Base-by-base conservation (phyloP, 2,329 filamentous ascomycete genomes). In the Colletotrichum truncatum region DNA sequence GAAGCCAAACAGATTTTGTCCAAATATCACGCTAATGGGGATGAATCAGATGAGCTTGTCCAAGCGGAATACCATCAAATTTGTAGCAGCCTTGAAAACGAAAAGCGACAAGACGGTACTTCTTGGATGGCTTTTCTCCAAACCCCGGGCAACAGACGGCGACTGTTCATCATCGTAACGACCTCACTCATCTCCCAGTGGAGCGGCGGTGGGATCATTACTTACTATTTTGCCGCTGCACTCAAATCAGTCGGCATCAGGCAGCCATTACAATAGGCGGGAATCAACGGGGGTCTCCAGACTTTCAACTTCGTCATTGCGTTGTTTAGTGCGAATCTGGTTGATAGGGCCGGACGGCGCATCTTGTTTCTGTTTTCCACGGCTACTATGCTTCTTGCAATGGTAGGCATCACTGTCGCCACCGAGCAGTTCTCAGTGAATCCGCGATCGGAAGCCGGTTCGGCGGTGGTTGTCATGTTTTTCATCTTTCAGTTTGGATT, bases 161-260 rank as follows among this genome's bases (percentile, higher is more conserved):
- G 30, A 6, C 18, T 52, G n/a, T 32, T 52, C 21, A 34, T 52
- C 28, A 21, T 52, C 8, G 12, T 52, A 14, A 18, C 18, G 7
- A 52, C 30, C 25, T 52, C 32, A 18, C 16, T 38, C 12, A 34
- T 36, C 11, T 26, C 11, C 2, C 77, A 80, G 54, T 77, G 74
- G 71, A 75, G 72, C 14, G 76, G 76, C 4, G 77, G 77, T 6
- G 75, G 75, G 2, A 52, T 77, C 0, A 69, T 76, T 32, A 72
- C 70, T 0, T 76, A 73, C 4, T 73, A 68, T 30, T 55, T 68
- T 18, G 53, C 59, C 14, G 54, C 59, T 9, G 60, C 67, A 9
- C 60, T 68, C 45, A 63, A 69, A 34, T 38, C 61, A 6, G 55
- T 68, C 5, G 66, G 67, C 11, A 64, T 73, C 32, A 70, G 26